A percentile compares a stretch with the other conserved stretches of the same genome.
These are phyloP conservation scores for Fomitopsis schrenkii DNA, from an alignment of 1,284 basidiomycete genomes.

Conservation along the genomic window DNA sequence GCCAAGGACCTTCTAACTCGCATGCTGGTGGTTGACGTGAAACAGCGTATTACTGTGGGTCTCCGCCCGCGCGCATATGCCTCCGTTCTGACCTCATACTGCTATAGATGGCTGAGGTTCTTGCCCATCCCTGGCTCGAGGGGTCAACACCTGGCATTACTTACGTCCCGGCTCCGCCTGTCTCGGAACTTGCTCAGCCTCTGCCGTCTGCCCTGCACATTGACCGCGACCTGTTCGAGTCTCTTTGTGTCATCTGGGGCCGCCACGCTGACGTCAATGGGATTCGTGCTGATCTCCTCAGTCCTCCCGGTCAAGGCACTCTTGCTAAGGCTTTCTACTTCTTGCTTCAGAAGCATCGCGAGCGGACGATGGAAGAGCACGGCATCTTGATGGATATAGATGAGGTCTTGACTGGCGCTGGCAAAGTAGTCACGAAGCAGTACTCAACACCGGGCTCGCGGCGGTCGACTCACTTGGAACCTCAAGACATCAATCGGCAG, in stretches of 20 bases:
- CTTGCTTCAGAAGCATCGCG: constrained; percentile 77
- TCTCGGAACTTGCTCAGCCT: constrained; percentile 64
- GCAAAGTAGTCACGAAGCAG: constrained; percentile 41
- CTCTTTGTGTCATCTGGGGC: constrained; percentile 87
- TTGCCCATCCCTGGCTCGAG: constrained; percentile 82
- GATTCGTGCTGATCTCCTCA: constrained; percentile 64
- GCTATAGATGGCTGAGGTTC: constrained; percentile 80
- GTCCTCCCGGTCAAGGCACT: constrained; percentile 60
- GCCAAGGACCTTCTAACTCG: constrained; percentile 74
- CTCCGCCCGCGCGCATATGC: neutral
- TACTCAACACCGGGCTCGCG: constrained; percentile 38
- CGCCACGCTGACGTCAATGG: constrained; percentile 54
- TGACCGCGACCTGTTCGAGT: constrained; percentile 84
- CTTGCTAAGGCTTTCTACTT: constrained; percentile 95
- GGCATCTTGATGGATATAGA: constrained; percentile 43
- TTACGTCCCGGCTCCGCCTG: constrained; percentile 58
- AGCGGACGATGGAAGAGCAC: constrained; percentile 66
- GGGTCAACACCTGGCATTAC: constrained; percentile 45
- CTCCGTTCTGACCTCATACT: constrained; percentile 4
- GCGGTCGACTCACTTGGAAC: constrained; percentile 4
- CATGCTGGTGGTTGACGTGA: constrained; percentile 92
- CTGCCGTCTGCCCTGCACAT: constrained; percentile 70
- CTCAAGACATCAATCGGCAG: neutral
- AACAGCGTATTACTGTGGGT: constrained; percentile 79
- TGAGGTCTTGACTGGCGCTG: constrained; percentile 26